Conservation (phyloP, 129 eudicot genomes). For the Gnaphalium uliginosum region DNA sequence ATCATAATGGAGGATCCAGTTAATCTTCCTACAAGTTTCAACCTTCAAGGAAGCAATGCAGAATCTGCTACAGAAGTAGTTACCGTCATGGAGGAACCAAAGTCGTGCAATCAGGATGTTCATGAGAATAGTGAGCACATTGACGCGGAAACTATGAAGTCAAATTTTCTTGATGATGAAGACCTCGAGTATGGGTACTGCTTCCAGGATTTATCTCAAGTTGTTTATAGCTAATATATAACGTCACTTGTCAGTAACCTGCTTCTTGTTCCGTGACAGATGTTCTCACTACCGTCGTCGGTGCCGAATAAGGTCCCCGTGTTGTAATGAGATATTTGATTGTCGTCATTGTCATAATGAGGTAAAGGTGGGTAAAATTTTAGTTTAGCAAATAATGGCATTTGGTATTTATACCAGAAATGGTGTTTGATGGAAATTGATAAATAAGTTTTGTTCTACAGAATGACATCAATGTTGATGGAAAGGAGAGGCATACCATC, state of each 20-base stretch:
- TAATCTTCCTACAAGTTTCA: conserved; percentile 27
- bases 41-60: conserved; percentile 28
- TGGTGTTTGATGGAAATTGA: conserved; percentile 1
- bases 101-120: conserved; percentile 25
- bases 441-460: conserved; percentile 33
- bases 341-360: conserved; percentile 92
- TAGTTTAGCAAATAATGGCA: background rate
- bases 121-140: conserved; percentile 26
- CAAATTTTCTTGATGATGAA: conserved; percentile 49
- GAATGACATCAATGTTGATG: conserved; percentile 62
- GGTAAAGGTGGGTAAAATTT: conserved; percentile 52
- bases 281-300: conserved; percentile 75
- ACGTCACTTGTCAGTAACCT: background rate
- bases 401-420: background rate
- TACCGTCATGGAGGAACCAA: conserved; percentile 21
- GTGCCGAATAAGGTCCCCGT: conserved; percentile 83
- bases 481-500: conserved; percentile 57
- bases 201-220: conserved; percentile 12
- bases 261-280: conserved; percentile 34
- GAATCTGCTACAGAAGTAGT: conserved; percentile 13
- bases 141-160: conserved; percentile 26
- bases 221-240: background rate
- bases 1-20: conserved; percentile 43
- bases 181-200: conserved; percentile 64
- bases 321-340: conserved; percentile 81